Base-by-base conservation (phyloP, 208 protist species). In the Lotmaria passim region DNA sequence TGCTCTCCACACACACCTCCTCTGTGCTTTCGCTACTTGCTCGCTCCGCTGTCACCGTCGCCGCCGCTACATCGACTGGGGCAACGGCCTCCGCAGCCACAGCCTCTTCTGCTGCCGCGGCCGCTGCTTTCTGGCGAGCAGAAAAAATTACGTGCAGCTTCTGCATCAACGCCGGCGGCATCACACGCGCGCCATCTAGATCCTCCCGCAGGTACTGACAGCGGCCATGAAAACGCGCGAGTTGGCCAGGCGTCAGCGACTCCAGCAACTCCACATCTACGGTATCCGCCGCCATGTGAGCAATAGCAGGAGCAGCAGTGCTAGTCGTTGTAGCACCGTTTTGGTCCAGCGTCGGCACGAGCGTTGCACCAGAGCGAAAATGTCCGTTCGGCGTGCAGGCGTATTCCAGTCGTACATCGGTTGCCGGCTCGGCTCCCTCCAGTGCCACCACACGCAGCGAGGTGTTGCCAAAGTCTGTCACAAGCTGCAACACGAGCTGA, bases 301-400 rank as follows among this genome's bases (percentile, higher is more conserved):
- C 34, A 8, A 24, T 26, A 7, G 31, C 39, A 14, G 53, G 43
- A 14, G 46, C 34, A 8, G 31, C n/a, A 7, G 26, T 17, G n/a
- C 17, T 51, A 30, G 3, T n/a, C 33, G 3, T 7, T 14, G 21
- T 56, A 12, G 34, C 23, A 33, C 34, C 24, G 21, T 34, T 17
- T 41, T 57, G 41, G 21, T 44, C 50, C 26, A 24, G 17, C 15
- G 7, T 33, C 4, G 53, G 2, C 8, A 68, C 23, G 14, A 68
- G 57, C 1, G 73, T 78, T 41, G 8, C 21, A 7, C 74, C 74
- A 26, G 74, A 79, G 51, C 53, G 75, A 31, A 80, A 75, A 47
- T 62, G 17, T 19, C 69, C 75, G 12, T 59, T 59, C 5, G 69
- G 14, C 6, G 52, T 69, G 55, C 74, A 78, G 24, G 69, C 60